Evolutionary conservation across 495 filamentous ascomycete species (phyloP).

Genomic region (Pyrenula massariospora): DNA sequence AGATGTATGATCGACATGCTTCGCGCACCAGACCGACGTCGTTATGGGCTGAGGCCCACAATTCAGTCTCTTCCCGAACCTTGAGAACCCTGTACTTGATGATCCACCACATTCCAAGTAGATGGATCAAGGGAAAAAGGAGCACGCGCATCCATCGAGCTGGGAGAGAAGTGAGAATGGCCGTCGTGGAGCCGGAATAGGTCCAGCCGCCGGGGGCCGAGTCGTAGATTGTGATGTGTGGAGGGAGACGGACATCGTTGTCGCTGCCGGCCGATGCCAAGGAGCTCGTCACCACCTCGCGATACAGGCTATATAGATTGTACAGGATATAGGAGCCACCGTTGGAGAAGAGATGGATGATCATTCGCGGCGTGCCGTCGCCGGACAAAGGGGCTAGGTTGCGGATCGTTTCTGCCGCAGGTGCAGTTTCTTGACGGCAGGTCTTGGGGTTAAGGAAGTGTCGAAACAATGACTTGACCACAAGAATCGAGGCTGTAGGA

Average conservation of each 20-base stretch:
- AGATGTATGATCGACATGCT: slow-evolving; percentile 3
- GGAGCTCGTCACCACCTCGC: neutral
- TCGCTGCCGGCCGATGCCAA: neutral
- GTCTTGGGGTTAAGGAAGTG: neutral
- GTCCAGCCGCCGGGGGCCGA: slow-evolving; percentile 7
- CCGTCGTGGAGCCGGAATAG: neutral
- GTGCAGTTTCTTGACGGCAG: neutral
- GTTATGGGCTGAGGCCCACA: neutral
- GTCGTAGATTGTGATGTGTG: slow-evolving; percentile 5
- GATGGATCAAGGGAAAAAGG: neutral
- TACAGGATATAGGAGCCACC: slow-evolving; percentile 4
- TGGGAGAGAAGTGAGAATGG: slow-evolving; percentile 3
- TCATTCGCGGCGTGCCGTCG: neutral
- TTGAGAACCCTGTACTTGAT: neutral
- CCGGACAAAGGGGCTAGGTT: slow-evolving; percentile 3
- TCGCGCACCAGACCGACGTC: neutral
- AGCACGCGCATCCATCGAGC: neutral
- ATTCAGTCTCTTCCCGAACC: slow-evolving; percentile 3
- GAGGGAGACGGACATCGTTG: slow-evolving; percentile 1
- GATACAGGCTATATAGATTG: slow-evolving; percentile 2
- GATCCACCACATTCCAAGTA: neutral
- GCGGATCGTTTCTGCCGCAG: neutral
- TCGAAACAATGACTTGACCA: slow-evolving; percentile 1
- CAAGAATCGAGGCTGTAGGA: slow-evolving; percentile 22
- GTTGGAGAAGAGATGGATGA: slow-evolving; percentile 11